Conservation (phyloP, 2,329 filamentous ascomycete species). For the Colletotrichum sp. region DNA sequence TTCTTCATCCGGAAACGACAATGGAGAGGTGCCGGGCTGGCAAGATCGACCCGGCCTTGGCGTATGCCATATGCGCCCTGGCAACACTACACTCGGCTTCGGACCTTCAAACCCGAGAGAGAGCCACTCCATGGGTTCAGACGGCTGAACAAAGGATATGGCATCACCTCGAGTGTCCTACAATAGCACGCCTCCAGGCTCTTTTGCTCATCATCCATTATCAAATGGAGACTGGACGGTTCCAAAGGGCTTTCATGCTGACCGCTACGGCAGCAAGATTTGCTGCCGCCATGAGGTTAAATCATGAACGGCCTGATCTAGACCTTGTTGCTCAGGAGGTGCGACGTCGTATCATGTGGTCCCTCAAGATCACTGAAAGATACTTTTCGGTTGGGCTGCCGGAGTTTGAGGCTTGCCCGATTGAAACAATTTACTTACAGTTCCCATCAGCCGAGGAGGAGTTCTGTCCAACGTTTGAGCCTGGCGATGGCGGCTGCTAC, state of each 20-base stretch:
- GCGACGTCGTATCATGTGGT: conserved; percentile 43
- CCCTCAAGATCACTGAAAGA: conserved; percentile 42
- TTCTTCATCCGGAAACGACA: conserved; percentile 37
- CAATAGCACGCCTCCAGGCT: conserved; percentile 38
- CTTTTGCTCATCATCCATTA: conserved; percentile 50
- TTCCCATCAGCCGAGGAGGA: conserved; percentile 49
- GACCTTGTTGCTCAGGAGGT: conserved; percentile 39
- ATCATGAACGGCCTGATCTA: conserved; percentile 40
- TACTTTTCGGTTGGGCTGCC: conserved; percentile 45
- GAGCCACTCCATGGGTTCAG: conserved; percentile 31
- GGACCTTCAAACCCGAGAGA: conserved; percentile 19
- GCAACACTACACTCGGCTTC: conserved; percentile 32
- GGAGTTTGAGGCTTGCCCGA: conserved; percentile 44
- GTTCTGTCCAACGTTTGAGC: conserved; percentile 28
- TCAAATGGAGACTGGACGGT: conserved; percentile 46
- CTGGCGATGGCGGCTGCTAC: conserved; percentile 22
- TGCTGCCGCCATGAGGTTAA: conserved; percentile 41
- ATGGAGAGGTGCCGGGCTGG: conserved; percentile 31
- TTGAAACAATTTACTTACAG: conserved; percentile 42
- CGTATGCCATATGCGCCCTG: conserved; percentile 36
- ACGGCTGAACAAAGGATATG: conserved; percentile 35
- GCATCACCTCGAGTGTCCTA: conserved; percentile 32
- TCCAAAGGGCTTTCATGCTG: conserved; percentile 46
- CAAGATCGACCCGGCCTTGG: conserved; percentile 33
- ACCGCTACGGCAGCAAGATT: conserved; percentile 37